These are phyloP conservation scores for Dalechampia spathulata DNA, from an alignment of 441 rosid species.

Conservation along the genomic window DNA sequence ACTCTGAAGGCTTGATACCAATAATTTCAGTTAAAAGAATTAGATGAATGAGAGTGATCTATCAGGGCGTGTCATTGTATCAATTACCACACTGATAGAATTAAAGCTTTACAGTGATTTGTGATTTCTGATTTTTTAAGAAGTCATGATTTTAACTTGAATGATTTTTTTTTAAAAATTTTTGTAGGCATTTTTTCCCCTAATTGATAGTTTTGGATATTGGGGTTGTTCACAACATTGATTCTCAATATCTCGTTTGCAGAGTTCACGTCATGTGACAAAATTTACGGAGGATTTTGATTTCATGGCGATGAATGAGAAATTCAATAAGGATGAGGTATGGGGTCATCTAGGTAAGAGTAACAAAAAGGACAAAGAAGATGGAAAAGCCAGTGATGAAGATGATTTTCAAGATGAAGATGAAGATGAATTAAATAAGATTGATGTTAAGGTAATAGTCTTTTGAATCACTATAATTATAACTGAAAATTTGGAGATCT, in stretches of 20 bases:
- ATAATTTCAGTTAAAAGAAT: not conserved
- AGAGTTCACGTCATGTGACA: slow-evolving; percentile 57
- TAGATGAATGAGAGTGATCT: too few species aligned
- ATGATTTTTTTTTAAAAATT: not conserved
- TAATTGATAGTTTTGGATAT: not conserved
- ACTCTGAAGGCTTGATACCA: not conserved
- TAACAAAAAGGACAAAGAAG: slow-evolving; percentile 48
- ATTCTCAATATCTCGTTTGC: slow-evolving; percentile 13
- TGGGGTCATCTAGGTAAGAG: slow-evolving; percentile 92
- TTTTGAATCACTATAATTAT: slow-evolving; percentile 5
- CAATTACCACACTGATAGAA: too few species aligned
- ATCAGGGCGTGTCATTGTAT: too few species aligned
- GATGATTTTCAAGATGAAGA: slow-evolving; percentile 43
- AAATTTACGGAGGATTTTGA: slow-evolving; percentile 88
- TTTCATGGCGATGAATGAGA: slow-evolving; percentile 86
- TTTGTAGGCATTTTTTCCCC: too few species aligned
- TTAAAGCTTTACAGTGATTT: not conserved
- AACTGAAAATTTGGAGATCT: slow-evolving; percentile 6
- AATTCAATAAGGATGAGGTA: slow-evolving; percentile 87
- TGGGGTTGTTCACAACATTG: not conserved
- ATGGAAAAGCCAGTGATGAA: slow-evolving; percentile 41
- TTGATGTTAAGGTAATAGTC: slow-evolving; percentile 36
- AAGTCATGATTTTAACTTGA: not conserved
- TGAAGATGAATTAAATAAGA: slow-evolving; percentile 39
- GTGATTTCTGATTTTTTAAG: not conserved